Conservation (phyloP, 2,329 filamentous ascomycete genomes). For the Fonsecaea pedrosoi region DNA sequence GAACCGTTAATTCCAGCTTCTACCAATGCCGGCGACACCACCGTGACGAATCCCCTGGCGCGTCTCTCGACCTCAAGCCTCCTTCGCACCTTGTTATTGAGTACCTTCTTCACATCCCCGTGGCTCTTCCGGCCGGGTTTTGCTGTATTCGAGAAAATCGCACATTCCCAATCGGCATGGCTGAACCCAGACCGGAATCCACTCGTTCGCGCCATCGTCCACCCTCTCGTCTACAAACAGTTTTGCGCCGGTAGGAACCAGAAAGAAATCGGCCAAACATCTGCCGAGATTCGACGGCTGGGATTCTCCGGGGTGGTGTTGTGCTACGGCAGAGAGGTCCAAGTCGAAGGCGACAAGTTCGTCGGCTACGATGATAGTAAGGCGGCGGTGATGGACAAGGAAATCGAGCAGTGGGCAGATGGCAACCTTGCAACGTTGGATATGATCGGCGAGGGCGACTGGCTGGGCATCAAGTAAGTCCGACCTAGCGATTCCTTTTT, state of each 20-base stretch:
- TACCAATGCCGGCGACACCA: background rate
- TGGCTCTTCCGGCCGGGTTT: conserved; percentile 44
- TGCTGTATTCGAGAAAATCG: conserved; percentile 47
- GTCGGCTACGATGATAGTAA: conserved; percentile 45
- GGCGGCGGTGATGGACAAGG: conserved; percentile 40
- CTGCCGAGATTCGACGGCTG: conserved; percentile 54
- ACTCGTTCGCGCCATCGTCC: conserved; percentile 53
- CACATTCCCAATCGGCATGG: conserved; percentile 52
- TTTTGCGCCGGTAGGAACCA: conserved; percentile 63
- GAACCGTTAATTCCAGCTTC: background rate
- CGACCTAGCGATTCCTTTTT: background rate
- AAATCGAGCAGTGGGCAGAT: conserved; percentile 57
- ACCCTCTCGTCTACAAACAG: conserved; percentile 61
- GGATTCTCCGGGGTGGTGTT: conserved; percentile 62
- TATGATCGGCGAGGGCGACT: conserved; percentile 60
- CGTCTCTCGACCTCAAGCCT: conserved; percentile 40
- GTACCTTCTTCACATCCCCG: conserved; percentile 44
- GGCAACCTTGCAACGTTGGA: conserved; percentile 61
- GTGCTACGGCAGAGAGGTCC: conserved; percentile 61
- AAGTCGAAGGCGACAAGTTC: conserved; percentile 45
- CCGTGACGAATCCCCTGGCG: conserved; percentile 16
- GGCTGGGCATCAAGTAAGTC: conserved; percentile 59
- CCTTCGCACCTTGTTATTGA: conserved; percentile 43
- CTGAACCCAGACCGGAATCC: conserved; percentile 58
- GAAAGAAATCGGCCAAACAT: conserved; percentile 55